Conservation (phyloP, 2,329 filamentous ascomycete species). For the Thielaviopsis populi region DNA sequence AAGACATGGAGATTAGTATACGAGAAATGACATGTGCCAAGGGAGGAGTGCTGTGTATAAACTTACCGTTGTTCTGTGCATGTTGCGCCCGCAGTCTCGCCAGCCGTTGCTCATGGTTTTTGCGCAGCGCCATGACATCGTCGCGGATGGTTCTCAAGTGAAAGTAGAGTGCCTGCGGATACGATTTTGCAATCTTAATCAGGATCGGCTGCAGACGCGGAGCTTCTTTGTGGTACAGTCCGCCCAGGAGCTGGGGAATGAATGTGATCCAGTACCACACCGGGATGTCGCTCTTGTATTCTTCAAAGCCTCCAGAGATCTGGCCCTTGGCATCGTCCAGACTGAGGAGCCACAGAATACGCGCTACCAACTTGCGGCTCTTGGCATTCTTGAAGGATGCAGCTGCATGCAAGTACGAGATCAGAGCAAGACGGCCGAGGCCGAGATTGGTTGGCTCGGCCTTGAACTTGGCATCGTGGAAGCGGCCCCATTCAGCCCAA, state of each 20-base stretch:
- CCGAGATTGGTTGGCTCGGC: constrained; percentile 69
- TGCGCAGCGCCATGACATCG: constrained; percentile 50
- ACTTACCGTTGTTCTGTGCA: constrained; percentile 11
- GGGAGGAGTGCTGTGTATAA: no score
- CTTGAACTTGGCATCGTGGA: constrained; percentile 94
- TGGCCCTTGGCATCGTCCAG: constrained; percentile 76
- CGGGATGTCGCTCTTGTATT: constrained; percentile 92
- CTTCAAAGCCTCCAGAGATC: constrained; percentile 75
- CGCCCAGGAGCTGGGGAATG: constrained; percentile 88
- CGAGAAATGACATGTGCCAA: no score
- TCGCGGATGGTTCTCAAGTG: constrained; percentile 84
- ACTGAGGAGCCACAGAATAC: constrained; percentile 90
- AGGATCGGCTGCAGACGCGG: constrained; percentile 74
- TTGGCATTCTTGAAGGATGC: constrained; percentile 96
- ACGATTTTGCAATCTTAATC: constrained; percentile 85
- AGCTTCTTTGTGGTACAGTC: constrained; percentile 81
- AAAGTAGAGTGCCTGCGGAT: constrained; percentile 93
- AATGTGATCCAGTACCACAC: constrained; percentile 99
- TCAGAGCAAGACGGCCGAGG: constrained; percentile 79
- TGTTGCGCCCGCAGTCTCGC: constrained; percentile 19
- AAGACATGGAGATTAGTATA: background rate
- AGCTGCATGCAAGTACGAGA: constrained; percentile 89
- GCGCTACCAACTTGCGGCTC: constrained; percentile 79
- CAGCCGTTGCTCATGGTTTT: constrained; percentile 18
- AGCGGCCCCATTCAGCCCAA: constrained; percentile 98